A percentile compares a stretch with the other conserved stretches of the same genome.
These are phyloP conservation scores for Oryza australiensis DNA, from an alignment of 176 grass and related monocot genomes.

Conservation along the genomic window DNA sequence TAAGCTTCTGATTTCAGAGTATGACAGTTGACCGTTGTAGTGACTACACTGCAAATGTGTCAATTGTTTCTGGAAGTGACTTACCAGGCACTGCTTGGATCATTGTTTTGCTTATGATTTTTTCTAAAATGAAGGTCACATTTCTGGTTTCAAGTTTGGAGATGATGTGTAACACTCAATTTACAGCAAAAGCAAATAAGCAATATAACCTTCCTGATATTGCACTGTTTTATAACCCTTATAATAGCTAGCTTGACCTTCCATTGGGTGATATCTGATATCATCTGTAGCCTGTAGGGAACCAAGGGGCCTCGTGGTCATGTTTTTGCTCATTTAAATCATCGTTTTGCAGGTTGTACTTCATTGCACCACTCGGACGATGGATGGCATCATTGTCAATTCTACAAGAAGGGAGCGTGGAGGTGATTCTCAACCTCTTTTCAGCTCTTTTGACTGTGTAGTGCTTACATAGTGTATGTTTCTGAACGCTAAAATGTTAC, in stretches of 20 bases:
- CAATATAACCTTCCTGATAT: conserved; percentile 14
- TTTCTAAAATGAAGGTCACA: neutral
- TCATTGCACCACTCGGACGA: too few relatives aligned
- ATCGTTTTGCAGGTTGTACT: conserved; percentile 60
- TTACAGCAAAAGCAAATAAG: conserved; percentile 20
- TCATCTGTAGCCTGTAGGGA: neutral
- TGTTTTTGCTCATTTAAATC: conserved; percentile 23
- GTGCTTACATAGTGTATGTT: too few relatives aligned
- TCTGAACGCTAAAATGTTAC: too few relatives aligned
- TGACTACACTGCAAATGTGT: neutral
- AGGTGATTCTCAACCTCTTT: too few relatives aligned
- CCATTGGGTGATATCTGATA: neutral
- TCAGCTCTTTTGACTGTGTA: too few relatives aligned
- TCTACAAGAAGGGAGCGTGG: too few relatives aligned
- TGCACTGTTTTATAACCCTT: neutral
- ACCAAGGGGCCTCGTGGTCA: neutral
- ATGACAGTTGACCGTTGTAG: neutral
- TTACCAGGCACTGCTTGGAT: neutral
- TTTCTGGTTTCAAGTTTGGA: neutral
- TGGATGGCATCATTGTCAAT: too few relatives aligned
- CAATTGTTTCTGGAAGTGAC: neutral
- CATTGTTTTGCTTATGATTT: neutral
- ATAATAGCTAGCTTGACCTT: neutral
- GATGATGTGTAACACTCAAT: neutral
- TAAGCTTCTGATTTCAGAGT: neutral